Percentiles rank a stretch among this genome's conserved stretches.
phyloP scores from a whole-genome alignment of 2,329 filamentous ascomycete genomes.

The Volutella citrinella region DNA sequence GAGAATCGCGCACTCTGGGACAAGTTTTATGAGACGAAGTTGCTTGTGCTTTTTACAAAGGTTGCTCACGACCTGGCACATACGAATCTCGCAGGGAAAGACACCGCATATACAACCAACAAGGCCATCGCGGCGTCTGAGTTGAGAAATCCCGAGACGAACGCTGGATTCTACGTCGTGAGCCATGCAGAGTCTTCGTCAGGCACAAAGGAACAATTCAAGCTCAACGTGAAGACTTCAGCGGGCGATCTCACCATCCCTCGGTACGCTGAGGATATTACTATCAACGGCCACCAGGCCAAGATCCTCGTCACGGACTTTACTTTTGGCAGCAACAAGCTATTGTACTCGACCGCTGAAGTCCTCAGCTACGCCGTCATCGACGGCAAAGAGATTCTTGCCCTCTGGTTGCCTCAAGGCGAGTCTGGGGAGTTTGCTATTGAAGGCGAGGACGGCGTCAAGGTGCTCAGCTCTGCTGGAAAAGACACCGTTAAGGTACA shows the following conservation, averaged over 20 bases:
- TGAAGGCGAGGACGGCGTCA: slow-evolving; percentile 26
- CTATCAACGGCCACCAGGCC: slow-evolving; percentile 58
- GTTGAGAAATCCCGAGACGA: slow-evolving; percentile 56
- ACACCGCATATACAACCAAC: slow-evolving; percentile 50
- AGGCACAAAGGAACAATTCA: slow-evolving; percentile 49
- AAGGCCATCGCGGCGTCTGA: slow-evolving; percentile 50
- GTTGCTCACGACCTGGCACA: slow-evolving; percentile 54
- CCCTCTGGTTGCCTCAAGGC: slow-evolving; percentile 52
- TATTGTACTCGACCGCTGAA: slow-evolving; percentile 56
- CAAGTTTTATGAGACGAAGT: slow-evolving; percentile 63
- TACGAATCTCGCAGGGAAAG: slow-evolving; percentile 36
- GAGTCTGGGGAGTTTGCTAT: slow-evolving; percentile 54
- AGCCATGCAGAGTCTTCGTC: slow-evolving; percentile 53
- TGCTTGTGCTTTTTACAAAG: slow-evolving; percentile 57
- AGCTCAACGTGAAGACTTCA: slow-evolving; percentile 54
- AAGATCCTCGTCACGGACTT: slow-evolving; percentile 63
- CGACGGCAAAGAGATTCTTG: slow-evolving; percentile 44
- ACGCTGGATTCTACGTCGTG: slow-evolving; percentile 57
- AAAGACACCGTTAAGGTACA: slow-evolving; percentile 40
- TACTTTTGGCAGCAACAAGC: slow-evolving; percentile 44
- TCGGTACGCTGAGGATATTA: slow-evolving; percentile 43
- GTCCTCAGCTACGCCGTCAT: slow-evolving; percentile 49
- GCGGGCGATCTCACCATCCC: slow-evolving; percentile 53
- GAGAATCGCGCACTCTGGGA: slow-evolving; percentile 55
- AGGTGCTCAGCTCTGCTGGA: slow-evolving; percentile 26